Evolutionary conservation across 2,329 filamentous ascomycete genomes (phyloP).

Genomic region (Didymella keratinophila): DNA sequence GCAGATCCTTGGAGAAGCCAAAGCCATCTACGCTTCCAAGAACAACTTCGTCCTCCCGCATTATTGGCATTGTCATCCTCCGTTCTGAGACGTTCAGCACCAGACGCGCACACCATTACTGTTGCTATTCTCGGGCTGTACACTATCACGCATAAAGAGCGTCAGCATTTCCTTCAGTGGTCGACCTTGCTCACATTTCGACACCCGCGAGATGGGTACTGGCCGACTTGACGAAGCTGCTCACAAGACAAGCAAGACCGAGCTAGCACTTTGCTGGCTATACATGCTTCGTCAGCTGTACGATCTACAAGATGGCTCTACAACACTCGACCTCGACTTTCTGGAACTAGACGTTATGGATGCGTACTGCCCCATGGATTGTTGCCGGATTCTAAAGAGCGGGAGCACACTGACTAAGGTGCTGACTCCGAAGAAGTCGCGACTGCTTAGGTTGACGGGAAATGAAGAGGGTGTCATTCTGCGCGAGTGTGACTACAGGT

Average conservation of each 20-base stretch:
- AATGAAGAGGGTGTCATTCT: not conserved
- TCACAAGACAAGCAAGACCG: not conserved
- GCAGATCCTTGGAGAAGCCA: constrained; percentile 21
- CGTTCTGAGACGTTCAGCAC: not conserved
- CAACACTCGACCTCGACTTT: not conserved
- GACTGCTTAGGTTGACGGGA: not conserved
- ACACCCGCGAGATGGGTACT: not conserved
- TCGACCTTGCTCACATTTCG: not conserved
- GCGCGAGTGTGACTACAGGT: not conserved
- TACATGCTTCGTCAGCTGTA: not conserved
- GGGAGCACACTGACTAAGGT: not conserved
- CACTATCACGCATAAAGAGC: not conserved
- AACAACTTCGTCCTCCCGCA: constrained; percentile 28
- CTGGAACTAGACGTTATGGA: not conserved
- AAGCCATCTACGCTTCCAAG: constrained; percentile 26
- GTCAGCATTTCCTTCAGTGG: not conserved
- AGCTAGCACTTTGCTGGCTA: not conserved
- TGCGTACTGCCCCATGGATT: not conserved
- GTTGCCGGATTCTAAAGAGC: not conserved
- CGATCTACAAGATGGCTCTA: not conserved
- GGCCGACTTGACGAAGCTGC: not conserved
- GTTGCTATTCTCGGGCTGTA: not conserved
- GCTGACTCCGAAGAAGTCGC: not conserved
- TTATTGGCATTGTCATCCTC: not conserved
- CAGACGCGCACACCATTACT: not conserved